Evolutionary conservation across 257 asterid genomes (phyloP).

Genomic region (Fraxinus quadrangulata): DNA sequence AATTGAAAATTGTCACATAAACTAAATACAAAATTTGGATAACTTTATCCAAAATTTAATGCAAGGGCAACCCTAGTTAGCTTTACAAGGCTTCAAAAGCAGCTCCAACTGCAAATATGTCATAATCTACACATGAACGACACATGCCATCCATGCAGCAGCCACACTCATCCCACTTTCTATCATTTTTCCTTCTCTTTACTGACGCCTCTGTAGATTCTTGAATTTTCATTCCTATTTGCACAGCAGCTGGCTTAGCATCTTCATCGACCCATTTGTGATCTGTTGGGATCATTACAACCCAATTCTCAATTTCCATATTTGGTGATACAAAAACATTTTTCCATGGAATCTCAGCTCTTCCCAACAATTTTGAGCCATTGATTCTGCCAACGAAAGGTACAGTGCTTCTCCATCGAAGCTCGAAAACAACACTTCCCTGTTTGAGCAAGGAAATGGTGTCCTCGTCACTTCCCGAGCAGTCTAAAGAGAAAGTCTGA

Average conservation of each 20-base stretch:
- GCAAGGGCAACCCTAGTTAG: background rate
- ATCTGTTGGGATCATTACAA: constrained; percentile 35
- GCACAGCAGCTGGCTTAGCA: constrained; percentile 53
- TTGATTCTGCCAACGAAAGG: constrained; percentile 39
- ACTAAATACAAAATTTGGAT: background rate
- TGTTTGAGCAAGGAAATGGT: constrained; percentile 39
- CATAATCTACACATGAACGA: constrained; percentile 43
- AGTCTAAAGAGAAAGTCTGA: constrained; percentile 54
- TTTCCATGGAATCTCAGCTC: constrained; percentile 59
- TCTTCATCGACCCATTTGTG: constrained; percentile 24
- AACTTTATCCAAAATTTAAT: background rate
- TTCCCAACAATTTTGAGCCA: constrained; percentile 55
- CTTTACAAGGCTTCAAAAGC: background rate
- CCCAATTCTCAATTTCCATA: constrained; percentile 57
- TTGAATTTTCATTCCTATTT: constrained; percentile 45
- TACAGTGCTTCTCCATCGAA: constrained; percentile 41
- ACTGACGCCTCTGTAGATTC: background rate
- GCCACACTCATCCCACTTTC: constrained; percentile 31
- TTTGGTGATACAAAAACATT: constrained; percentile 30
- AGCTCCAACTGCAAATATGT: constrained; percentile 40
- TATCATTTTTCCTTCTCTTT: constrained; percentile 20
- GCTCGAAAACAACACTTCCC: constrained; percentile 49
- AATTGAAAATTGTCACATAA: background rate
- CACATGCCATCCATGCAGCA: constrained; percentile 43
- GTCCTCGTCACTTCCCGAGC: constrained; percentile 40